Evolutionary conservation across 495 filamentous ascomycete species (phyloP).

Genomic region (Penicillium coffeae): DNA sequence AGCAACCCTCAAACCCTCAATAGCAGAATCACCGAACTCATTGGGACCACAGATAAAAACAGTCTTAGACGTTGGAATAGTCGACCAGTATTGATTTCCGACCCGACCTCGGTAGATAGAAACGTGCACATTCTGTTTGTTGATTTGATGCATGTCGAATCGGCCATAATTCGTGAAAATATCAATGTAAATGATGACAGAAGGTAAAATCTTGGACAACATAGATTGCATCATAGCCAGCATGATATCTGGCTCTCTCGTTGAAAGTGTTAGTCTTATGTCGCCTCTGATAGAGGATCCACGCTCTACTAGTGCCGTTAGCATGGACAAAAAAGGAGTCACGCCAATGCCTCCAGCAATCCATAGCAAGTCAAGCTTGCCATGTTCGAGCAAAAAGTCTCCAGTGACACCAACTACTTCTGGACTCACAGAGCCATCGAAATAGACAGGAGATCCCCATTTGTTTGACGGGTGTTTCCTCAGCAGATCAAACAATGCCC

Average conservation of each 20-base stretch:
- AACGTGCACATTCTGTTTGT: neutral
- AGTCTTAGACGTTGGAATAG: conserved; percentile 3
- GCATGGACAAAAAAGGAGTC: conserved; percentile 17
- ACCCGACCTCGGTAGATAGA: conserved; percentile 6
- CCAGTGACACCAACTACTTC: conserved; percentile 16
- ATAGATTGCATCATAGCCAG: conserved; percentile 4
- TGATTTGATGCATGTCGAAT: neutral
- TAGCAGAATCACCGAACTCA: conserved; percentile 11
- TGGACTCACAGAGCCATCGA: conserved; percentile 1
- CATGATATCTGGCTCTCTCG: conserved; percentile 13
- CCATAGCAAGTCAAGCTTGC: conserved; percentile 5
- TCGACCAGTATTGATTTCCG: neutral
- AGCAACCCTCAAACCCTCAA: conserved; percentile 7
- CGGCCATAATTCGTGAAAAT: conserved; percentile 1
- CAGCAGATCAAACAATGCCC: conserved; percentile 11
- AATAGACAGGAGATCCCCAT: neutral
- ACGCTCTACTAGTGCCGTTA: conserved; percentile 7
- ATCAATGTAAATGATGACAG: conserved; percentile 1
- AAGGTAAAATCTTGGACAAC: conserved; percentile 1
- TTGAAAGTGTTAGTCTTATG: conserved; percentile 8
- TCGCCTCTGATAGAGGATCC: neutral
- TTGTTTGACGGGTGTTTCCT: neutral
- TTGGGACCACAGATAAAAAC: conserved; percentile 15
- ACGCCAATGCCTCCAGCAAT: conserved; percentile 17
- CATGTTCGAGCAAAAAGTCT: conserved; percentile 8